Conservation (phyloP, 2,329 filamentous ascomycete species). For the Fusarium albosuccineum region DNA sequence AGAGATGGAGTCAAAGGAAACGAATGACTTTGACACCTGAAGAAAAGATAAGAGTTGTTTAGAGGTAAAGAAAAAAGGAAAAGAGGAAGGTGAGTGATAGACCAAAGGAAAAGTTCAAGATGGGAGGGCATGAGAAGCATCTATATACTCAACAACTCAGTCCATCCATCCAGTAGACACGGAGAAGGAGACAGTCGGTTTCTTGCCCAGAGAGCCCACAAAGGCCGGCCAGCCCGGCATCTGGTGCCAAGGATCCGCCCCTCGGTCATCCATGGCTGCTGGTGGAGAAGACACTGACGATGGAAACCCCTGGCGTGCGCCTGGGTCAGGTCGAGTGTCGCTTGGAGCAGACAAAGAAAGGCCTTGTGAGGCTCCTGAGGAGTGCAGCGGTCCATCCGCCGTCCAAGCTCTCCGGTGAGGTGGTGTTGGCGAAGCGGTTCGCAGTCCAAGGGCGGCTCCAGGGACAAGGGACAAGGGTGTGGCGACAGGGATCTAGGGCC, state of each 20-base stretch:
- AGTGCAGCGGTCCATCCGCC: slow-evolving; percentile 35
- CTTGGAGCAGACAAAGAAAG: slow-evolving; percentile 21
- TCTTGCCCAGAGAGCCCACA: slow-evolving; percentile 21
- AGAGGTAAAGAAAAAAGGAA: slow-evolving; percentile 44
- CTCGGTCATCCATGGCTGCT: slow-evolving; percentile 29
- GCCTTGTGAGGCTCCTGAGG: slow-evolving; percentile 24
- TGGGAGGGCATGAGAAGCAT: slow-evolving; percentile 40
- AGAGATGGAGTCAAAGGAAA: slow-evolving; percentile 61
- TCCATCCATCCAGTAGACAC: slow-evolving; percentile 15
- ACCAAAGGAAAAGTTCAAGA: slow-evolving; percentile 31
- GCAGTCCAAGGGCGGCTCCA: slow-evolving; percentile 40
- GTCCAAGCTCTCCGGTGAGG: slow-evolving; percentile 45
- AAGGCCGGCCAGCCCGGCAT: slow-evolving; percentile 41
- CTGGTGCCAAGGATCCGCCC: slow-evolving; percentile 35
- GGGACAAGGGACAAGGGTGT: slow-evolving; percentile 26
- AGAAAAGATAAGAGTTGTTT: slow-evolving; percentile 38
- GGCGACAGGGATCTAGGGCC: slow-evolving; percentile 23
- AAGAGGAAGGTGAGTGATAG: slow-evolving; percentile 45
- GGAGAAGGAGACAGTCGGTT: slow-evolving; percentile 16
- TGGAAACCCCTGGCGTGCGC: slow-evolving; percentile 33
- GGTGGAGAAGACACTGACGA: slow-evolving; percentile 38
- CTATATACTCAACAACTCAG: slow-evolving; percentile 47
- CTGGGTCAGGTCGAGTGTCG: slow-evolving; percentile 26
- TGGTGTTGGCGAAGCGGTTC: slow-evolving; percentile 41
- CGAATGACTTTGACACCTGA: slow-evolving; percentile 66